Evolutionary conservation across 768 basidiomycete genomes (phyloP), one percentile per base, ranked within the genome.

Genomic region (Mycena floridula): DNA sequence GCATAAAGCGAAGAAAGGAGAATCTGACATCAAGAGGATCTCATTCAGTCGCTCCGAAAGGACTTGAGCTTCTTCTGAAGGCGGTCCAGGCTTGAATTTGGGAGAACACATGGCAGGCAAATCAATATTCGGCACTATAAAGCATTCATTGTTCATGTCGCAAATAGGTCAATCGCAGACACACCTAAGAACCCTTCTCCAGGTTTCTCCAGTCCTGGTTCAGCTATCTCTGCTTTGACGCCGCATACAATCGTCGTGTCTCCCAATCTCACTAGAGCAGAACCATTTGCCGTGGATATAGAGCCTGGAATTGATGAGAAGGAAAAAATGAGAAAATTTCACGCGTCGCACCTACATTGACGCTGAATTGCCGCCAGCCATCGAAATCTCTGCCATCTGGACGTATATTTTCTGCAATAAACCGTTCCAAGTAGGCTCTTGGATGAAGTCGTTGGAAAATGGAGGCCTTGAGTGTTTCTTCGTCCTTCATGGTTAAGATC

Each of bases 181-280:
- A 46, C 53, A 93, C 94, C 93, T 20, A 98, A 56, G 59, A 87
- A 97, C 0, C 95, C 95, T 23, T 81, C 72, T 13, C 74, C 67
- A 1, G 85, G 88, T 2, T 63, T 63, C 50, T 91, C 82, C 15
- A 95, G 59, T 53, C 89, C 87, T 4, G 95, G 95, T 55, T 92
- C 89, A 22, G 91, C 85, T 30, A 95, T 85, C 64, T 98, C 94
- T 12, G 91, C 93, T 59, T 96, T 97, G 52, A 99, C 80, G 1
- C 96, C 96, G 55, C 94, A 97, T 0, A 97, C 89, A 27, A 98
- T 72, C 1, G 91, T 97, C n/a, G 95, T 96, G 38, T 89, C 77
- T 16, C 96, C 96, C 47, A 97, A 60, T 22, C 91, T 72, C 4
- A 97, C 89, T 30, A 99, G 82, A 0, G 94, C 83, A 4, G 93